Evolutionary conservation across 108 stramenopile species (phyloP).

Genomic region (Licmophora abbreviata): DNA sequence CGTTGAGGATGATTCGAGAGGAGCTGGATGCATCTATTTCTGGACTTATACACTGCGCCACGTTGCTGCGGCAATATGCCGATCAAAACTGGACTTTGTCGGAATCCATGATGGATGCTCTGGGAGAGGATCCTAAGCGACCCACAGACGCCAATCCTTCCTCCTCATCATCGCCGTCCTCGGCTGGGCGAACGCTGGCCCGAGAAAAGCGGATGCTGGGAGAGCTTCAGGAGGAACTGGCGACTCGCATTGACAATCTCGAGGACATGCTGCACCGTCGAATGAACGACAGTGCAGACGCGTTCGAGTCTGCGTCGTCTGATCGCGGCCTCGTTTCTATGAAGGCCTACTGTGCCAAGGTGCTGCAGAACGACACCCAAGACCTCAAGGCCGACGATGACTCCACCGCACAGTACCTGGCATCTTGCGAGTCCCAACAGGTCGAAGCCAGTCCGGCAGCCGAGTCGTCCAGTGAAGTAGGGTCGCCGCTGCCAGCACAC

Average conservation of each 20-base stretch:
- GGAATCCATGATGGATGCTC: neutral
- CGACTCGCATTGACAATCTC: constrained; percentile 3
- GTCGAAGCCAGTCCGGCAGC: too few species aligned
- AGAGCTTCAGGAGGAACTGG: neutral
- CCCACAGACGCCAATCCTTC: neutral
- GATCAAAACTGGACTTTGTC: constrained; percentile 2
- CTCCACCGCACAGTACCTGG: too few species aligned
- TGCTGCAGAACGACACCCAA: too few species aligned
- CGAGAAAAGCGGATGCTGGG: neutral
- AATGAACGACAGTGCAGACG: too few species aligned
- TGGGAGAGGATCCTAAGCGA: neutral
- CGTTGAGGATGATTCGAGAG: neutral
- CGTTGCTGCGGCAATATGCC: neutral
- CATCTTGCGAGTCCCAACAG: too few species aligned
- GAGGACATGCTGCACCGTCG: too few species aligned
- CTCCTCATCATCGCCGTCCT: neutral
- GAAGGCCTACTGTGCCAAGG: too few species aligned
- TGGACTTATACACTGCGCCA: neutral
- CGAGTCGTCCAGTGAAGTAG: too few species aligned
- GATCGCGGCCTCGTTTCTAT: too few species aligned
- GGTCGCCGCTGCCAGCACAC: too few species aligned
- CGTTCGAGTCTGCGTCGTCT: too few species aligned
- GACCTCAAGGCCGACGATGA: too few species aligned
- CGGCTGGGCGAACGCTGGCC: neutral
- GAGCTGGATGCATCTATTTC: neutral